Conservation (phyloP, 257 asterid species). For the Nicotiana undulata region DNA sequence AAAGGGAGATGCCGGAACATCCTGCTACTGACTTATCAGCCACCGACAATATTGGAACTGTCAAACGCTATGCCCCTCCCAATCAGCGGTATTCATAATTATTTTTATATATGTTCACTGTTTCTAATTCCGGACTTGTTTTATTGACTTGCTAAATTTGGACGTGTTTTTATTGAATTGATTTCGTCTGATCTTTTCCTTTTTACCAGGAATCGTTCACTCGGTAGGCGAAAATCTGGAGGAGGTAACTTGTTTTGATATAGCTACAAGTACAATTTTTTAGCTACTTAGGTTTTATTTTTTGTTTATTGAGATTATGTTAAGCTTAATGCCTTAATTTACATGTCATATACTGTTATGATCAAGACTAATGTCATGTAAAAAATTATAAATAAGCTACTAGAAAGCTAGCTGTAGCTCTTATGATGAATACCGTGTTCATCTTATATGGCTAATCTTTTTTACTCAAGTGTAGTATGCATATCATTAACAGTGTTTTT, state of each 20-base stretch:
- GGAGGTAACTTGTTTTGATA: conserved; percentile 44
- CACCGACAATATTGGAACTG: conserved; percentile 46
- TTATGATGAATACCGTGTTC: neutral
- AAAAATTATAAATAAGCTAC: neutral
- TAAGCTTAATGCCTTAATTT: neutral
- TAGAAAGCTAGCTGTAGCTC: neutral
- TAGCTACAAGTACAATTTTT: neutral
- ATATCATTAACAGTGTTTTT: neutral
- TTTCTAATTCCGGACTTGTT: neutral
- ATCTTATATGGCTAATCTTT: neutral
- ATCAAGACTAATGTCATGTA: neutral
- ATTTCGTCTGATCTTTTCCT: conserved; percentile 11
- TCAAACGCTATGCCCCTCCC: conserved; percentile 89
- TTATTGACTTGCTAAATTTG: neutral
- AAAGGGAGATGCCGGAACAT: conserved; percentile 59
- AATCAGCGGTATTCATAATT: conserved; percentile 55
- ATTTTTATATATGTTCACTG: neutral
- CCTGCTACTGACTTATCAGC: conserved; percentile 54
- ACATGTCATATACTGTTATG: neutral
- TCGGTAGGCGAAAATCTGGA: conserved; percentile 93
- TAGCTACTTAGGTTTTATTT: neutral
- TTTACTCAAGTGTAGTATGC: neutral
- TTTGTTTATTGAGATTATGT: neutral
- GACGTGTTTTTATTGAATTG: conserved; percentile 6
- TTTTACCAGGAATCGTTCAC: conserved; percentile 69